A percentile compares a stretch with the other conserved stretches of the same genome.
Conservation (phyloP, 352 stramenopile species). For the Globisporangium parvum region DNA sequence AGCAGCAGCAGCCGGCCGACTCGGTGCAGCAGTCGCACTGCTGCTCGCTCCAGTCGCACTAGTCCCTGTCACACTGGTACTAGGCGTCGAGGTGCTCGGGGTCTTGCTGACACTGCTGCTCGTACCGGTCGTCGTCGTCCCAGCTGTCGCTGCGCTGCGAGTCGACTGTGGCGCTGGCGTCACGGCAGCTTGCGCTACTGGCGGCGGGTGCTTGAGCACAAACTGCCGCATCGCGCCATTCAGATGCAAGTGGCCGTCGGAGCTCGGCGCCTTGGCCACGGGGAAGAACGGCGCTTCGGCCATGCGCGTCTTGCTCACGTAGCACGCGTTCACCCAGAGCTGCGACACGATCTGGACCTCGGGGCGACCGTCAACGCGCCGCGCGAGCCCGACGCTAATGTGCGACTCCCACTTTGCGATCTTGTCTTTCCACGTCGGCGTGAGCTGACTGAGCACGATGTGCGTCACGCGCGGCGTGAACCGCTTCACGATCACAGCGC, state of each 20-base stretch:
- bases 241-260: slow-evolving; percentile 10
- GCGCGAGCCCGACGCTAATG: slow-evolving; percentile 15
- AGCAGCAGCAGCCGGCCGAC: slow-evolving; percentile 21
- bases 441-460: slow-evolving; percentile 71
- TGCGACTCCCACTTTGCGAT: slow-evolving; percentile 56
- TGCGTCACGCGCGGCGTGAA: slow-evolving; percentile 65
- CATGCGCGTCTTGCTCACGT: slow-evolving; percentile 62
- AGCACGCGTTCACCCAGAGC: slow-evolving; percentile 81
- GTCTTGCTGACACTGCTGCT: not conserved
- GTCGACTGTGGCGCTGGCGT: not conserved
- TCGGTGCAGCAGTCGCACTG: not conserved
- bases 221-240: slow-evolving; percentile 17
- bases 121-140: not conserved
- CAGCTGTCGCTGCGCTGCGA: not conserved
- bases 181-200: not conserved
- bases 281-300: slow-evolving; percentile 73
- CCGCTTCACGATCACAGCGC: slow-evolving; percentile 62
- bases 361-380: slow-evolving; percentile 20
- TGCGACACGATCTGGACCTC: slow-evolving; percentile 75
- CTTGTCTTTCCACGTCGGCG: slow-evolving; percentile 60
- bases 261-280: slow-evolving; percentile 29
- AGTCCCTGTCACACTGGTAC: not conserved
- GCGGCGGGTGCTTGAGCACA: not conserved
- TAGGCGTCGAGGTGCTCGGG: not conserved
- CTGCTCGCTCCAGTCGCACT: not conserved